Evolutionary conservation across 2,329 filamentous ascomycete genomes (phyloP).

Genomic region (Colletotrichum spinosum): DNA sequence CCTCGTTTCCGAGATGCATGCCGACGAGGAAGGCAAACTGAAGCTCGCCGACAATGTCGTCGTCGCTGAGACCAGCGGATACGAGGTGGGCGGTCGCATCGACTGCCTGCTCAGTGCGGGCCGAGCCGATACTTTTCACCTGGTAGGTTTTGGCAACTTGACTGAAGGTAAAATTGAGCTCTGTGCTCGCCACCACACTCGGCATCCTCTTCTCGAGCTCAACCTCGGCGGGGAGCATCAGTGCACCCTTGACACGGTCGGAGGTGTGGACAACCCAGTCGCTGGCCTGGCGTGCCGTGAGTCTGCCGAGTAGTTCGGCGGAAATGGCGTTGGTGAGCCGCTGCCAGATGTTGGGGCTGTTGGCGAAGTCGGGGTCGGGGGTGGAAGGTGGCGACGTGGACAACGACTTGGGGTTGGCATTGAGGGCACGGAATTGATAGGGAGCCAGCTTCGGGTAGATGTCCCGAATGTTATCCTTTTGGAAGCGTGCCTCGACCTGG

Average conservation of each 20-base stretch:
- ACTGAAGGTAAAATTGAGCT: slow-evolving; percentile 62
- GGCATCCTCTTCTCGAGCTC: slow-evolving; percentile 55
- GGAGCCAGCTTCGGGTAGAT: slow-evolving; percentile 57
- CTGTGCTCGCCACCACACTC: slow-evolving; percentile 45
- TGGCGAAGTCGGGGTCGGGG: slow-evolving; percentile 41
- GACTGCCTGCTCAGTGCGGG: slow-evolving; percentile 56
- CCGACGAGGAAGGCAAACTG: slow-evolving; percentile 71
- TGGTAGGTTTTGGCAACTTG: slow-evolving; percentile 57
- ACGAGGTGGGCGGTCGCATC: slow-evolving; percentile 63
- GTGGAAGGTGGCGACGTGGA: slow-evolving; percentile 33
- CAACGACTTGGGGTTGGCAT: slow-evolving; percentile 25
- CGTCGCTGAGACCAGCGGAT: slow-evolving; percentile 45
- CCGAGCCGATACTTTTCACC: slow-evolving; percentile 48
- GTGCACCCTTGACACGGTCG: slow-evolving; percentile 61
- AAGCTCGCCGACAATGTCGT: slow-evolving; percentile 68
- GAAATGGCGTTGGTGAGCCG: slow-evolving; percentile 63
- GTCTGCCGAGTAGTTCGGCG: slow-evolving; percentile 55
- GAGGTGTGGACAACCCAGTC: slow-evolving; percentile 66
- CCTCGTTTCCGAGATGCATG: slow-evolving; percentile 67
- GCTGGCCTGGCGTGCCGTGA: slow-evolving; percentile 55
- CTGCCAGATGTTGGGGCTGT: slow-evolving; percentile 58
- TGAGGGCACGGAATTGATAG: slow-evolving; percentile 52
- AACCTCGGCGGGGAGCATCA: slow-evolving; percentile 50
- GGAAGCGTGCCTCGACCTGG: slow-evolving; percentile 57
- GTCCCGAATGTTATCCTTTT: slow-evolving; percentile 53